A percentile compares a stretch with the other conserved stretches of the same genome.
These are phyloP conservation scores for Hyparrhenia diplandra DNA, from an alignment of 176 grass and related monocot species.

Conservation along the genomic window DNA sequence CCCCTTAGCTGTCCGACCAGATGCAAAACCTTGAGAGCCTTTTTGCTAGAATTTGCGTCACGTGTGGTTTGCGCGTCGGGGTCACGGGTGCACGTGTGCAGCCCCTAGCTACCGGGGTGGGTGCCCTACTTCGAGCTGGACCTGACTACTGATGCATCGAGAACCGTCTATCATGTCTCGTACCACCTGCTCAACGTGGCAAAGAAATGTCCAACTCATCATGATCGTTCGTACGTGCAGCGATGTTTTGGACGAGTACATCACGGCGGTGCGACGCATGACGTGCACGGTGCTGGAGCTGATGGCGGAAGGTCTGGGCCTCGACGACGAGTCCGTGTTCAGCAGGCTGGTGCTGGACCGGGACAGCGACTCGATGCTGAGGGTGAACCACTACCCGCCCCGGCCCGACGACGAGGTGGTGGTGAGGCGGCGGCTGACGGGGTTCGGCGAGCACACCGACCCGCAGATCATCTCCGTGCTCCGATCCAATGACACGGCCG, in stretches of 20 bases:
- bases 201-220: neutral
- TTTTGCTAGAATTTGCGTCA: neutral
- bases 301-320: constrained; percentile 54
- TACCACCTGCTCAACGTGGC: neutral
- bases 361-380: constrained; percentile 62
- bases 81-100: neutral
- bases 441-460: constrained; percentile 92
- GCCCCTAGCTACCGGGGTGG: neutral
- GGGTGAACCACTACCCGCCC: constrained; percentile 82
- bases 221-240: neutral
- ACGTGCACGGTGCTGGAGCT: constrained; percentile 54
- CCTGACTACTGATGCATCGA: too few relatives aligned
- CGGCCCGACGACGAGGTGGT: neutral
- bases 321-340: constrained; percentile 24
- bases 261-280: constrained; percentile 40
- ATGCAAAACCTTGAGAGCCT: neutral
- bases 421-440: constrained; percentile 19
- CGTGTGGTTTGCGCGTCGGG: neutral
- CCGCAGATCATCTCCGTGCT: constrained; percentile 83
- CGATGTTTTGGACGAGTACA: constrained; percentile 56
- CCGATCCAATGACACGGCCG: constrained; percentile 58
- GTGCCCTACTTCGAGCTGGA: neutral
- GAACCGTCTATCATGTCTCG: too few relatives aligned
- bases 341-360: constrained; percentile 30
- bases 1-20: neutral